Evolutionary conservation across 2,329 filamentous ascomycete genomes (phyloP), one percentile per base, ranked within the genome.

Genomic region (Biscogniauxia marginata): DNA sequence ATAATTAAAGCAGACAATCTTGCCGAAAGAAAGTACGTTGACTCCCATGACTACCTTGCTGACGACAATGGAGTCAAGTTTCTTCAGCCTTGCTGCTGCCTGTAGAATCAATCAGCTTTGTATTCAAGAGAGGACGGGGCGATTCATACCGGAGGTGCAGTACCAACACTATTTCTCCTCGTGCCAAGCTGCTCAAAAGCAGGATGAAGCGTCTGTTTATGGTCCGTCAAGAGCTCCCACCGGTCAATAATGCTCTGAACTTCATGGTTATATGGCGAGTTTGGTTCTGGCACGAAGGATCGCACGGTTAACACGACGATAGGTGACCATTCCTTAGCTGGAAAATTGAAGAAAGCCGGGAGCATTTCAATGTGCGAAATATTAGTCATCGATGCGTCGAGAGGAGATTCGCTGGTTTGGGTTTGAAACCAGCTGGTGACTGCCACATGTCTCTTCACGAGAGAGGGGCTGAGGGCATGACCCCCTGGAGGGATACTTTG

Each of bases 291-390:
- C 52, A 81, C 72, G 66, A 82, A 82, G 8, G 88, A 89, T 58
- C 91, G 91, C 24, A 93, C 82, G 0, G 88, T 87, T 30, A 96
- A 71, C 19, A 97, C 79, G 39, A 87, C 83, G 0, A 86, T 84
- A 34, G 82, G 77, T 52, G 70, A 77, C 60, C 74, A 79, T 39
- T 81, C 79, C 63, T 84, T 82, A n/a, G 79, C 79, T 2, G 77
- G 74, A 20, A 79, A 78, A 50, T 91, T 86, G 25, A 85, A 75
- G 7, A 85, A 79, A 9, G 84, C 82, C 1, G 90, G 87, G 30
- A 96, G 74, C 50, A 96, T 81, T 62, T 91, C 87, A 8, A 96
- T 74, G 61, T 89, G 87, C 1, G 90, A 92, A 5, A 96, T 77
- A 61, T 85, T 82, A 7, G 80, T 76, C 78, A 86, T 77, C 59